Percentiles rank a stretch among this genome's conserved stretches.
Evolutionary conservation across 768 basidiomycete species (phyloP).

Genomic region (Podaxis carcinomalis): DNA sequence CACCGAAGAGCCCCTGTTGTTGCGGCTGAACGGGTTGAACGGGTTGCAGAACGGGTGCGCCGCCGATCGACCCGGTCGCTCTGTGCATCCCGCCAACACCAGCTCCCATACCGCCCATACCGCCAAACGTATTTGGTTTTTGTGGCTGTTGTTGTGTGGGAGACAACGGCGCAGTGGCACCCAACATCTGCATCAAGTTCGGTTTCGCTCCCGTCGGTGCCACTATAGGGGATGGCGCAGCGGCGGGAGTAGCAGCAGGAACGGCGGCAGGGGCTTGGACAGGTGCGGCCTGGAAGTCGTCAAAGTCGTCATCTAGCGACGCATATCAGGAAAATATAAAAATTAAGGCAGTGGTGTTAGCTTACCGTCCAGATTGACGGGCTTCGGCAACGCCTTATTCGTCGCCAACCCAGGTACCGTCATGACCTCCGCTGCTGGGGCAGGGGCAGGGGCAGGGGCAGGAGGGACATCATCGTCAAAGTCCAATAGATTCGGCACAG

Average conservation of each 20-base stretch:
- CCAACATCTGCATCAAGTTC: slow-evolving; percentile 50
- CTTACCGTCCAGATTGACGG: slow-evolving; percentile 40
- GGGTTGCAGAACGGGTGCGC: slow-evolving; percentile 16
- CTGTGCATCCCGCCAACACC: slow-evolving; percentile 18
- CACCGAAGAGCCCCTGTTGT: slow-evolving; percentile 27
- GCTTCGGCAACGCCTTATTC: slow-evolving; percentile 52
- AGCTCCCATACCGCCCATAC: slow-evolving; percentile 21
- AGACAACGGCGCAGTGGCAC: slow-evolving; percentile 23
- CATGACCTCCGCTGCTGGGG: slow-evolving; percentile 7
- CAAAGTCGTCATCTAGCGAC: slow-evolving; percentile 71
- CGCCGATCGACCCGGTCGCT: slow-evolving; percentile 22
- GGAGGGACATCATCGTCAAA: slow-evolving; percentile 63
- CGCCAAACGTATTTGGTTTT: slow-evolving; percentile 19
- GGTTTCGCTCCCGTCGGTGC: slow-evolving; percentile 28
- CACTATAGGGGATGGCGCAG: slow-evolving; percentile 13
- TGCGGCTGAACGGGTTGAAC: slow-evolving; percentile 29
- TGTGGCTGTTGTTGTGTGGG: slow-evolving; percentile 27
- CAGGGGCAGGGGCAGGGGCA: slow-evolving; percentile 24
- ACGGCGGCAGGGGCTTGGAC: slow-evolving; percentile 25
- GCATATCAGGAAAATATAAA: neutral
- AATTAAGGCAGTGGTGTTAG: neutral
- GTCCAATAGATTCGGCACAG: slow-evolving; percentile 71
- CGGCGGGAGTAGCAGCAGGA: slow-evolving; percentile 36
- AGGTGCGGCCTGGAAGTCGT: slow-evolving; percentile 80
- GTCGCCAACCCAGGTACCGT: slow-evolving; percentile 24